phyloP scores from a whole-genome alignment of 2,329 filamentous ascomycete genomes.

The Pyrenophora teres region DNA sequence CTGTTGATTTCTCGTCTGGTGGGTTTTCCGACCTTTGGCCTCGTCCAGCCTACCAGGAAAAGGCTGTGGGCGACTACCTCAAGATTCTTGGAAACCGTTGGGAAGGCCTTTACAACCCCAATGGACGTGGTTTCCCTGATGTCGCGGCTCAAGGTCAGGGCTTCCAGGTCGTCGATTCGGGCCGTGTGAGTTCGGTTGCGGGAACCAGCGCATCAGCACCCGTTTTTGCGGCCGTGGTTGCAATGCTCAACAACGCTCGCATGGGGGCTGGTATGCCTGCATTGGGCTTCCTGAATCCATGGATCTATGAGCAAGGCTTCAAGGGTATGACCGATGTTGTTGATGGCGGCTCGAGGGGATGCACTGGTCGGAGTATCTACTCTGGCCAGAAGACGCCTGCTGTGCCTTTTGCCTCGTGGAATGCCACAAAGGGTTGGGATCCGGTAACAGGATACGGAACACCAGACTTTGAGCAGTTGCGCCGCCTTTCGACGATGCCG shows the following conservation, averaged over 20 bases:
- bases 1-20: slow-evolving; percentile 50
- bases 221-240: slow-evolving; percentile 45
- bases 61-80: slow-evolving; percentile 49
- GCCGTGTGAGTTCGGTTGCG: slow-evolving; percentile 36
- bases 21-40: slow-evolving; percentile 54
- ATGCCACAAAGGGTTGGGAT: slow-evolving; percentile 58
- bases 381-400: slow-evolving; percentile 45
- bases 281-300: slow-evolving; percentile 49
- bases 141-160: slow-evolving; percentile 48
- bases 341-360: slow-evolving; percentile 54
- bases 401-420: slow-evolving; percentile 56
- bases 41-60: slow-evolving; percentile 50
- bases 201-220: slow-evolving; percentile 50
- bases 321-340: slow-evolving; percentile 57
- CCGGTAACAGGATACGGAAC: slow-evolving; percentile 54
- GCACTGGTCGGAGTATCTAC: slow-evolving; percentile 47
- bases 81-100: slow-evolving; percentile 46
- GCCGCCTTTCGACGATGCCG: slow-evolving; percentile 29
- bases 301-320: slow-evolving; percentile 50
- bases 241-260: slow-evolving; percentile 47
- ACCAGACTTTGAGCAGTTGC: slow-evolving; percentile 43
- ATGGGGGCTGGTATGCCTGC: slow-evolving; percentile 40
- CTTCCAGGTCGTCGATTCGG: slow-evolving; percentile 46
- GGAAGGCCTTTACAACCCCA: slow-evolving; percentile 50
- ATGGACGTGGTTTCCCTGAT: slow-evolving; percentile 53